phyloP scores from a whole-genome alignment of 768 basidiomycete species.

The Trametes sanguinea region DNA sequence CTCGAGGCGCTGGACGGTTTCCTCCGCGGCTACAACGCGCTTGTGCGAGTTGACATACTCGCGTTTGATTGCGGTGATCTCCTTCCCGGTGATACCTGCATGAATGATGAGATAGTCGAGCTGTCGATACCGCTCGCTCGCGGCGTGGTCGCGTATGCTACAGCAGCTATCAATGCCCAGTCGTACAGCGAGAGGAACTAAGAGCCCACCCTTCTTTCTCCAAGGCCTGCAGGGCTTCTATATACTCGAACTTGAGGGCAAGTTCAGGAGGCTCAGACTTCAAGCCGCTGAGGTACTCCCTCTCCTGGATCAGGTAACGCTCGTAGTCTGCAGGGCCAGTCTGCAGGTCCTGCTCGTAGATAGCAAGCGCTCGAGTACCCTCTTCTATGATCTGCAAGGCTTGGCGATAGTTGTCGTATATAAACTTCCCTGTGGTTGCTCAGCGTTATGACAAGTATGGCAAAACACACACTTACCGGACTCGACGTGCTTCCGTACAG shows the following conservation, averaged over 20 bases:
- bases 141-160: too few relatives aligned
- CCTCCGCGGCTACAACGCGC: too few relatives aligned
- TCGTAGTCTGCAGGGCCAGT: conserved; percentile 11
- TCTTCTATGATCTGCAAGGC: conserved; percentile 1
- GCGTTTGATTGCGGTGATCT: neutral
- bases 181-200: neutral
- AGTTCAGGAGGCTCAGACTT: conserved; percentile 18
- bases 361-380: neutral
- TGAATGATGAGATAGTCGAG: too few relatives aligned
- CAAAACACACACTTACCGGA: conserved; percentile 23
- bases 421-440: conserved; percentile 5
- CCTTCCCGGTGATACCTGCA: too few relatives aligned
- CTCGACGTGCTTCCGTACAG: conserved; percentile 25
- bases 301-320: conserved; percentile 17
- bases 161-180: too few relatives aligned
- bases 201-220: neutral
- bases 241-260: conserved; percentile 11
- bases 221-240: conserved; percentile 11
- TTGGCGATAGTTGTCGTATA: conserved; percentile 17
- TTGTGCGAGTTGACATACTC: too few relatives aligned
- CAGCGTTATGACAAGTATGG: neutral
- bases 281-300: conserved; percentile 11
- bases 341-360: neutral
- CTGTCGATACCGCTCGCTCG: too few relatives aligned
- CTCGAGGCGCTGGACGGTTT: conserved; percentile 18